phyloP scores from a whole-genome alignment of 2,329 filamentous ascomycete genomes.

The Zelopaecilomyces penicillatus region DNA sequence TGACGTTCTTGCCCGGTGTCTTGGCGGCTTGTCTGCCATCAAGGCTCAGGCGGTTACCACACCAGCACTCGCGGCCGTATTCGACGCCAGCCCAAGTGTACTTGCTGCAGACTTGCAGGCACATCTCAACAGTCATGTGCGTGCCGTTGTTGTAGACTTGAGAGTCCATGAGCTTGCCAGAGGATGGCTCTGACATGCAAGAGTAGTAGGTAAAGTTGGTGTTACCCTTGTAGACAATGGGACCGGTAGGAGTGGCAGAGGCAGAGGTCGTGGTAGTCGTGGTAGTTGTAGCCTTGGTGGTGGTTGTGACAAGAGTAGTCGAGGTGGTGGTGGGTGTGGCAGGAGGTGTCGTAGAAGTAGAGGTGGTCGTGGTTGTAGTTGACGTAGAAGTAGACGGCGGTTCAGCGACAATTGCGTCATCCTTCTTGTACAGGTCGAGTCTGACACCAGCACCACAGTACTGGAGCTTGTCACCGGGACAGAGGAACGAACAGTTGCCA shows the following conservation, averaged over 20 bases:
- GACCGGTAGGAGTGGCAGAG: conserved; percentile 16
- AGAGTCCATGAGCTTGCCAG: conserved; percentile 21
- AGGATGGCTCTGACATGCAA: conserved; percentile 25
- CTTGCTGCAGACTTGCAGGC: conserved; percentile 23
- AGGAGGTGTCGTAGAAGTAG: not conserved
- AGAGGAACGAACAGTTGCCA: conserved; percentile 25
- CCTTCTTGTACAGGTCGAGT: conserved; percentile 24
- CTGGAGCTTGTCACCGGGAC: conserved; percentile 22
- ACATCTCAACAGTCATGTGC: conserved; percentile 26
- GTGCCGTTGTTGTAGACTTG: conserved; percentile 22
- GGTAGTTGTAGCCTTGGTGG: conserved; percentile 1
- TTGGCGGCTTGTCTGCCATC: conserved; percentile 13
- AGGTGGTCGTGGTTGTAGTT: conserved; percentile 2
- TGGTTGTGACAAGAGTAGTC: conserved; percentile 1
- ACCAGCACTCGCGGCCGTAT: conserved; percentile 31
- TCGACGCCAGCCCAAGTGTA: conserved; percentile 29
- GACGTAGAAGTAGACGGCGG: conserved; percentile 1
- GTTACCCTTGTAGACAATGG: conserved; percentile 24
- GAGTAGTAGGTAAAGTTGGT: conserved; percentile 30
- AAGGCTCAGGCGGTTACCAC: conserved; percentile 23
- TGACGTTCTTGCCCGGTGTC: conserved; percentile 21
- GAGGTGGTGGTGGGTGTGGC: conserved; percentile 3
- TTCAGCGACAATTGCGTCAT: not conserved
- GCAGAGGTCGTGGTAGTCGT: conserved; percentile 9
- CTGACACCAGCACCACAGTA: conserved; percentile 26